phyloP scores from a whole-genome alignment of 352 stramenopile genomes.

The Plasmopara muralis region DNA sequence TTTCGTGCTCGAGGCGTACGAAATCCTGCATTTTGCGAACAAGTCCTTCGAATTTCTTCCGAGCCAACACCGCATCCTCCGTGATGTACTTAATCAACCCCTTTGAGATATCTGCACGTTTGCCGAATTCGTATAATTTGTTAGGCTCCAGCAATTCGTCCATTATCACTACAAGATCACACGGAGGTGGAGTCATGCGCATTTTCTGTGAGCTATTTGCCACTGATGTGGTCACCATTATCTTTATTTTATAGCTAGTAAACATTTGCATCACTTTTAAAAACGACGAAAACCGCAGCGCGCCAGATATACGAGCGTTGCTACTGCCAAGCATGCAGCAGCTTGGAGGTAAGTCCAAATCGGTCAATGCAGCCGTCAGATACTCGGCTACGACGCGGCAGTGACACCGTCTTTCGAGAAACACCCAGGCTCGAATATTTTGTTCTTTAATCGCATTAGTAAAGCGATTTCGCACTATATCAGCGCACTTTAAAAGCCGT shows the following conservation, averaged over 20 bases:
- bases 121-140: constrained; percentile 68
- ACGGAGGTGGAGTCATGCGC: constrained; percentile 33
- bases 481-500: constrained; percentile 48
- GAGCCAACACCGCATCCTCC: constrained; percentile 23
- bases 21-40: constrained; percentile 56
- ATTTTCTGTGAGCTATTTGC: constrained; percentile 42
- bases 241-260: constrained; percentile 33
- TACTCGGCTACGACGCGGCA: constrained; percentile 74
- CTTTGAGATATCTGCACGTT: constrained; percentile 28
- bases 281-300: constrained; percentile 58
- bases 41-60: constrained; percentile 59
- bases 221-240: constrained; percentile 81
- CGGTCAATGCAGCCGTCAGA: constrained; percentile 38
- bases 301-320: constrained; percentile 52
- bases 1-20: constrained; percentile 41
- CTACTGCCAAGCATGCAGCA: constrained; percentile 75
- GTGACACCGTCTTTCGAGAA: constrained; percentile 63
- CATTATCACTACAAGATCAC: constrained; percentile 71
- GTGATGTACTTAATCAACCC: constrained; percentile 75
- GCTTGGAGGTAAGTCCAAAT: constrained; percentile 41
- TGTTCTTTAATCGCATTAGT: constrained; percentile 21
- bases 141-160: constrained; percentile 63
- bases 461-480: constrained; percentile 45
- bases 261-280: constrained; percentile 69
- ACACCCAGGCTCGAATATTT: constrained; percentile 47